These are phyloP conservation scores for Candida nitratophila DNA, from an alignment of 805 yeast species.

Conservation along the genomic window DNA sequence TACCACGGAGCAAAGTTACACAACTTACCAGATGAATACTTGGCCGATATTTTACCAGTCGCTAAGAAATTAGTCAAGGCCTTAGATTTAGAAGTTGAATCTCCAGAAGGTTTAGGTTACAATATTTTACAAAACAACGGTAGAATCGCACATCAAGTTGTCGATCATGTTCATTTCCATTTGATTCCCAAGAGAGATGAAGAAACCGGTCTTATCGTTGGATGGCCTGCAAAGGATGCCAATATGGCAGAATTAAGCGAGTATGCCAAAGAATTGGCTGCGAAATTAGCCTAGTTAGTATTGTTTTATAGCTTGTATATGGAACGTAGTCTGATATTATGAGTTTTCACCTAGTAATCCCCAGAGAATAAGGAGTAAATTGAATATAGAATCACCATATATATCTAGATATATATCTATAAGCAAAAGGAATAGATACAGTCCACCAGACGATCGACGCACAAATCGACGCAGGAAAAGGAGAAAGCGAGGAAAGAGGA, in stretches of 20 bases:
- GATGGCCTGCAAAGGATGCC: constrained; percentile 89
- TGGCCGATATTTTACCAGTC: constrained; percentile 80
- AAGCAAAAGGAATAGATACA: no score
- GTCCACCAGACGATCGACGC: no score
- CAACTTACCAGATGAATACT: constrained; percentile 84
- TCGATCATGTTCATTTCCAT: constrained; percentile 95
- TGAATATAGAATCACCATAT: no score
- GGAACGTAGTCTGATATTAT: no score
- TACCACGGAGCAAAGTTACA: constrained; percentile 90
- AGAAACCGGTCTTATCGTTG: constrained; percentile 73
- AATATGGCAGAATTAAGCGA: constrained; percentile 66
- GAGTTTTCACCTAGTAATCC: no score
- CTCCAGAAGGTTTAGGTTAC: constrained; percentile 68
- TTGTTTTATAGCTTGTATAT: not conserved
- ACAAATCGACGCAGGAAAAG: no score
- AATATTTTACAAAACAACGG: constrained; percentile 92
- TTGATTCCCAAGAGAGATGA: constrained; percentile 81
- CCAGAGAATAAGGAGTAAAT: no score
- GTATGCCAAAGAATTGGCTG: constrained; percentile 53
- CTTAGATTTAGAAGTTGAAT: constrained; percentile 55
- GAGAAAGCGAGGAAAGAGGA: no score
- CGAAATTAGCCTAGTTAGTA: constrained; percentile 22
- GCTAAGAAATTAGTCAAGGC: constrained; percentile 80
- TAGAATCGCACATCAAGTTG: constrained; percentile 89
- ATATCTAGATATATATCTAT: no score